Evolutionary conservation across 768 basidiomycete genomes (phyloP).

Genomic region (Psilocybe tampanensis): DNA sequence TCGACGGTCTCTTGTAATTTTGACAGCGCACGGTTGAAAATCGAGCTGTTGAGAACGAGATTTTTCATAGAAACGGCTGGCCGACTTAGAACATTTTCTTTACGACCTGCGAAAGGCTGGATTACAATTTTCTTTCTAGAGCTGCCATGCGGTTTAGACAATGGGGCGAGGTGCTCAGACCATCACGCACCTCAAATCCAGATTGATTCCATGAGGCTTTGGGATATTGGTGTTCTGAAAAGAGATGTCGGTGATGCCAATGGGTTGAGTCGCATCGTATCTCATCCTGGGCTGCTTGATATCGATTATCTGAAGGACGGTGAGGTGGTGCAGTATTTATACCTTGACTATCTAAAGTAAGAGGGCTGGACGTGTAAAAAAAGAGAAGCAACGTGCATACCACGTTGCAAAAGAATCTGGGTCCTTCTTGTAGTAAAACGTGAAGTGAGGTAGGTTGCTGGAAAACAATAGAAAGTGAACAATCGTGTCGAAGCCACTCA

Average conservation of each 20-base stretch:
- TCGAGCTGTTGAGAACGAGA: not conserved
- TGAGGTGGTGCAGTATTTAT: not conserved
- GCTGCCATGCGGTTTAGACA: not conserved
- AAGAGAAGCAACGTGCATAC: constrained; percentile 3
- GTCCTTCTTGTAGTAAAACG: not conserved
- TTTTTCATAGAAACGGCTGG: not conserved
- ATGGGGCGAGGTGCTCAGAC: not conserved
- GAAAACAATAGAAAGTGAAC: not conserved
- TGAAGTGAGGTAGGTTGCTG: not conserved
- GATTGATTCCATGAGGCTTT: constrained; percentile 1
- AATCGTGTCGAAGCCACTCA: not conserved
- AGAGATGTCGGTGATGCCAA: not conserved
- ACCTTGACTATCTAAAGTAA: not conserved
- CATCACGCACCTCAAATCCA: constrained; percentile 9
- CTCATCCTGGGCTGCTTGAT: constrained; percentile 2
- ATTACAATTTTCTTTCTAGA: constrained; percentile 15
- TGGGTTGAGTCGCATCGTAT: not conserved
- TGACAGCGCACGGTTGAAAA: not conserved
- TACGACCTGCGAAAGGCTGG: not conserved
- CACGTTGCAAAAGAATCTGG: constrained; percentile 2
- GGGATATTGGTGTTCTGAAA: not conserved
- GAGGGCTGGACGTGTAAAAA: not conserved
- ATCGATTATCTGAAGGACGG: not conserved
- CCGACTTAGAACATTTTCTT: not conserved
- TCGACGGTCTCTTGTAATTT: not conserved